Evolutionary conservation across 805 yeast species (phyloP).

Genomic region (Yarrowia divulgata): DNA sequence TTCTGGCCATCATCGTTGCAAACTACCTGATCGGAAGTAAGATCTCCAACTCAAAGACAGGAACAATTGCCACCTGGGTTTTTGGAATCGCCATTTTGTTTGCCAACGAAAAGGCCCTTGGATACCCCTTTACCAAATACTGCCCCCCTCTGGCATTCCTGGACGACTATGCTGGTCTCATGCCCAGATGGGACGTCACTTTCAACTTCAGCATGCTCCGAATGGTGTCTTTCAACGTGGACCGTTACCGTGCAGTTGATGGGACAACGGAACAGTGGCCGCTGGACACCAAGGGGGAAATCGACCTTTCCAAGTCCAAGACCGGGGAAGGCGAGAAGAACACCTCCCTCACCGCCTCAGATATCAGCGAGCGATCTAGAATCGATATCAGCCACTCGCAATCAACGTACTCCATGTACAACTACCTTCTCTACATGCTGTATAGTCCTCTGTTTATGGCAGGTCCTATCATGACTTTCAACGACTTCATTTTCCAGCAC

Average conservation of each 20-base stretch:
- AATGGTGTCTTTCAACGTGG: conserved; percentile 82
- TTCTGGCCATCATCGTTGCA: conserved; percentile 63
- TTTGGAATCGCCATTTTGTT: conserved; percentile 83
- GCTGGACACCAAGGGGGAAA: conserved; percentile 15
- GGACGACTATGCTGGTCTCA: conserved; percentile 76
- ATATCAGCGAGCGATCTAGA: conserved; percentile 49
- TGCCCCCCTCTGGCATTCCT: conserved; percentile 56
- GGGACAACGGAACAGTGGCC: conserved; percentile 18
- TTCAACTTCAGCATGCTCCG: conserved; percentile 88
- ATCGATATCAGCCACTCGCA: conserved; percentile 8
- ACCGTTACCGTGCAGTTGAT: conserved; percentile 55
- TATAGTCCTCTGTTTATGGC: conserved; percentile 93
- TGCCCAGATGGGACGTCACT: conserved; percentile 94
- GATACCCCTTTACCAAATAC: conserved; percentile 58
- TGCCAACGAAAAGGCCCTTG: conserved; percentile 72
- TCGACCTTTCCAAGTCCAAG: conserved; percentile 28
- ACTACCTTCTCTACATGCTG: conserved; percentile 76
- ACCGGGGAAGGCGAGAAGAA: conserved; percentile 34
- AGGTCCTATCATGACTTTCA: conserved; percentile 93
- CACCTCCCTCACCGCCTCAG: conserved; percentile 22
- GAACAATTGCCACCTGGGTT: conserved; percentile 61
- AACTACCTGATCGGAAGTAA: conserved; percentile 56
- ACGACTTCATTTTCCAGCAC: conserved; percentile 81
- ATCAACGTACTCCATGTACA: conserved; percentile 67
- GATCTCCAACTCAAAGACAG: neutral